Conservation (phyloP, 2,329 filamentous ascomycete genomes). For the Calonectria ilicicola region DNA sequence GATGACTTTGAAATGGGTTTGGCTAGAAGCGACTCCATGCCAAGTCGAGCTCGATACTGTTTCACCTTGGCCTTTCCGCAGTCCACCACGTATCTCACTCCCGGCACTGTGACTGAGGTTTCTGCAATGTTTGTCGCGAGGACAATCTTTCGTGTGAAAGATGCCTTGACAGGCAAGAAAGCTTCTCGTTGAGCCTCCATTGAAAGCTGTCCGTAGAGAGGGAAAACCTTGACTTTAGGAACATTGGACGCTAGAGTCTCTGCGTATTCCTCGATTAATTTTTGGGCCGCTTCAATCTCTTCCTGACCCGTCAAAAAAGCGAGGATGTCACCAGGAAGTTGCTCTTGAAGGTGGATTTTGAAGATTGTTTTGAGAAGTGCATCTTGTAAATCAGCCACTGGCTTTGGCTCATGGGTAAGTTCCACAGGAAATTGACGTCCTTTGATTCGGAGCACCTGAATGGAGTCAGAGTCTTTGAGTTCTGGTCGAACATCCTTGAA, state of each 20-base stretch:
- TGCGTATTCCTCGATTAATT: constrained; percentile 84
- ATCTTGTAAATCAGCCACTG: constrained; percentile 86
- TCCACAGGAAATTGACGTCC: constrained; percentile 91
- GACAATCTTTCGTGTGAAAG: constrained; percentile 87
- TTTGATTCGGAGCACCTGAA: constrained; percentile 74
- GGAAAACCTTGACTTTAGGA: constrained; percentile 79
- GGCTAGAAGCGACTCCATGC: constrained; percentile 89
- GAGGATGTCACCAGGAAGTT: constrained; percentile 92
- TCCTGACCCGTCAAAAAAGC: constrained; percentile 95
- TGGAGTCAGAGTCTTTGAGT: constrained; percentile 31
- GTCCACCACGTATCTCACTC: constrained; percentile 91
- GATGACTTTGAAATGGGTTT: constrained; percentile 95
- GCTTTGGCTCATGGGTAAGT: constrained; percentile 77
- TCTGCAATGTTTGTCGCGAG: constrained; percentile 98
- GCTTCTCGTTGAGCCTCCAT: constrained; percentile 88
- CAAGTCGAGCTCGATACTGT: constrained; percentile 85
- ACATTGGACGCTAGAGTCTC: constrained; percentile 78
- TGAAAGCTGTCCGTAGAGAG: constrained; percentile 90
- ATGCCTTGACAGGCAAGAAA: constrained; percentile 79
- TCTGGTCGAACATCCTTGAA: constrained; percentile 63
- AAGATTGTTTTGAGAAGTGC: constrained; percentile 85
- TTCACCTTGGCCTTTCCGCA: constrained; percentile 95
- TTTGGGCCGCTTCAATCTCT: constrained; percentile 86
- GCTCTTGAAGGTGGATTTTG: constrained; percentile 87
- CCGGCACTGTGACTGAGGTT: constrained; percentile 95